A percentile compares a stretch with the other conserved stretches of the same genome.
Evolutionary conservation across 805 yeast genomes (phyloP).

Genomic region (Candida broadrunensis): DNA sequence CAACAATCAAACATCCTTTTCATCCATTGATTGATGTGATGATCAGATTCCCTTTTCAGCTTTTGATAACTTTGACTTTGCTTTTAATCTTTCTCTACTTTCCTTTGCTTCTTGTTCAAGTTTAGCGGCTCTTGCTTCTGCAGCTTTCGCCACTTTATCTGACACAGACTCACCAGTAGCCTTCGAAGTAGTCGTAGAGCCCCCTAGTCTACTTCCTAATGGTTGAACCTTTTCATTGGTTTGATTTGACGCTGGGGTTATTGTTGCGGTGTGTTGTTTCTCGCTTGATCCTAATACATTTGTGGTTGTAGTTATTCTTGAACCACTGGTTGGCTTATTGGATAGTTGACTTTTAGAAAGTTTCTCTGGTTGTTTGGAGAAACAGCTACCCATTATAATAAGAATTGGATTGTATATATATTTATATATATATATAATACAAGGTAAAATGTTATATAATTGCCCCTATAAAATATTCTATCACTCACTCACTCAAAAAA

Average conservation of each 20-base stretch:
- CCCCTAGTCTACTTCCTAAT: neutral
- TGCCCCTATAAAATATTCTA: no score
- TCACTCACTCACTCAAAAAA: no score
- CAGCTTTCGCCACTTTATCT: constrained; percentile 40
- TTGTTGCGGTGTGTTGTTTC: neutral
- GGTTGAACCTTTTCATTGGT: neutral
- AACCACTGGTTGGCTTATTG: neutral
- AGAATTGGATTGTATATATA: no score
- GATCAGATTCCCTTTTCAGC: constrained; percentile 28
- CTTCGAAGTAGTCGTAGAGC: neutral
- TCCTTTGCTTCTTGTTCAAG: constrained; percentile 23
- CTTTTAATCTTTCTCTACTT: constrained; percentile 28
- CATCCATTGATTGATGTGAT: no score
- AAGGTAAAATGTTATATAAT: no score
- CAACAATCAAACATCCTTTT: no score
- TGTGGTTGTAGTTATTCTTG: constrained; percentile 2
- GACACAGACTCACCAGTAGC: constrained; percentile 9
- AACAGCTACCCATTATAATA: constrained; percentile 28
- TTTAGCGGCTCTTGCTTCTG: constrained; percentile 29
- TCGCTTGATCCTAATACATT: constrained; percentile 10
- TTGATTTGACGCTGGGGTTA: neutral
- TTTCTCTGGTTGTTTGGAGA: constrained; percentile 12
- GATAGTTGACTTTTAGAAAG: neutral
- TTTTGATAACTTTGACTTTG: constrained; percentile 17
- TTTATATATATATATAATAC: no score